Evolutionary conservation across 352 stramenopile species (phyloP), one percentile per base, ranked within the genome.

Genomic region (Phytophthora lateralis): DNA sequence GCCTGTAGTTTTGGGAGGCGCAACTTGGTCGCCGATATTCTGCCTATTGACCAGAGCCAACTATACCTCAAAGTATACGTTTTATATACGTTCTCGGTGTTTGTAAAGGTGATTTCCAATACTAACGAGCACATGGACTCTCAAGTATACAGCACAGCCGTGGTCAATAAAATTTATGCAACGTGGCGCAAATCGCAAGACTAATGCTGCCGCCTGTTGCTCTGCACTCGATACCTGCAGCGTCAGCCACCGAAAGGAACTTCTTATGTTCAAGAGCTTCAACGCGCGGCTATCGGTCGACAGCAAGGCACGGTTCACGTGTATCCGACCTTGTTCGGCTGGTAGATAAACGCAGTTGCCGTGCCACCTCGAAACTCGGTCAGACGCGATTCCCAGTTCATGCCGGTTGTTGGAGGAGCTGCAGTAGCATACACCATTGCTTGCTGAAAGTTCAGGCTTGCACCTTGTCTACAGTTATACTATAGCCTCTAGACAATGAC

Each of bases 291-390:
- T 41, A 14, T 39, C 35, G 4, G 7, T 45, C 34, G 24, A 37
- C 42, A 55, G 6, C 35, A 60, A 49, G 21, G 24, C 41, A 61
- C 58, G n/a, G 50, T 51, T 66, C 29, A 2, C 44, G 43, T 39
- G 60, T 48, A 50, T 60, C 49, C 24, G 27, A 39, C 37, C 57
- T 1, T 11, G 37, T 50, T 32, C 58, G 44, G 49, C 58, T 61
- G 58, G 49, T 66, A 55, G 58, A 35, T 66, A 49, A 60, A 39
- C 18, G 35, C 32, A 39, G 37, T 20, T 57, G 37, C 10, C 37
- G 18, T 30, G 50, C 43, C 4, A 21, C 24, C 53, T 53, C 24
- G 32, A 54, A 43, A 15, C 38, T 44, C 17, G 17, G 21, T 35
- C 17, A 47, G 41, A 30, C 21, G 20, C 17, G n/a, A 45, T 38